A percentile compares a stretch with the other conserved stretches of the same genome.
phyloP scores from a whole-genome alignment of 2,329 filamentous ascomycete genomes.

The Byssoonygena ceratinophila region DNA sequence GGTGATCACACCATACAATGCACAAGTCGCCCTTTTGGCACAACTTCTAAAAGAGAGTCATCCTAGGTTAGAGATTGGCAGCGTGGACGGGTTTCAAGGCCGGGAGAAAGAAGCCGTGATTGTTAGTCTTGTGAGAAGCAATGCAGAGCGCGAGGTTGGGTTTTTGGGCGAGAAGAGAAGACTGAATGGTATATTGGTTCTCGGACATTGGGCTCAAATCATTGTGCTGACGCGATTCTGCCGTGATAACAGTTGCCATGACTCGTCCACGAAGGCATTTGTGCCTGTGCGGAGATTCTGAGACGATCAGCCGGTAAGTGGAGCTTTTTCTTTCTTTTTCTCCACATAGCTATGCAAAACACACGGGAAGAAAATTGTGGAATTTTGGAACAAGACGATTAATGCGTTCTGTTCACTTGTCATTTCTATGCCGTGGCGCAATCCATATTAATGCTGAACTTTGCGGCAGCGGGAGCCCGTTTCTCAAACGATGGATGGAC shows the following conservation, averaged over 20 bases:
- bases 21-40: slow-evolving; percentile 71
- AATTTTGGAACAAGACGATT: not conserved
- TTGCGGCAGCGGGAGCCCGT: slow-evolving; percentile 59
- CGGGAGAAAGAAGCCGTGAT: slow-evolving; percentile 93
- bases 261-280: slow-evolving; percentile 84
- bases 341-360: not conserved
- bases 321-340: not conserved
- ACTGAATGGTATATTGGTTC: slow-evolving; percentile 64
- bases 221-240: not conserved
- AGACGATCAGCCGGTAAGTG: slow-evolving; percentile 77
- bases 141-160: slow-evolving; percentile 74
- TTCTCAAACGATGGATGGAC: slow-evolving; percentile 82
- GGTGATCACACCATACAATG: slow-evolving; percentile 92
- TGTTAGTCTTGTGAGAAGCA: slow-evolving; percentile 88
- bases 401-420: not conserved
- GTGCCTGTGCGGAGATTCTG: slow-evolving; percentile 84
- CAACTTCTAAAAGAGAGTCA: slow-evolving; percentile 66
- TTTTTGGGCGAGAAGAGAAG: slow-evolving; percentile 87
- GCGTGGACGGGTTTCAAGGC: slow-evolving; percentile 93
- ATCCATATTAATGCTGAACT: not conserved
- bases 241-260: slow-evolving; percentile 64
- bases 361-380: not conserved
- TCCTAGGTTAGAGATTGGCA: slow-evolving; percentile 83
- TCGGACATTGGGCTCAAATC: not conserved
- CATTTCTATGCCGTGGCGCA: not conserved